Evolutionary conservation across 1,284 basidiomycete species (phyloP), one percentile per base, ranked within the genome.

Genomic region (Sanghuangporus baumii): DNA sequence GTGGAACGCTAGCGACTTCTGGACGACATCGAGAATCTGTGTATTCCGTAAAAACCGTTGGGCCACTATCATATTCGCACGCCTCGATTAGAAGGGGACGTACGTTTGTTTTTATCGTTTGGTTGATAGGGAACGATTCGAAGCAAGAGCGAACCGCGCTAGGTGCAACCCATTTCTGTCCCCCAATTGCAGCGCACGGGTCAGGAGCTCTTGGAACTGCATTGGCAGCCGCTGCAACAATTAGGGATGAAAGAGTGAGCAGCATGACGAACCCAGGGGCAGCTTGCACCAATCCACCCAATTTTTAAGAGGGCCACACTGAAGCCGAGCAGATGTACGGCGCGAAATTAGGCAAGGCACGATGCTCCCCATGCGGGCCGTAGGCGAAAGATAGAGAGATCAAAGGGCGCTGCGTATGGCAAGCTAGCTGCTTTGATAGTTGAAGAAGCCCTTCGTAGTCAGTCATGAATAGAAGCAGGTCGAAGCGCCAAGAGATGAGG

Each of bases 1-100:
- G 68, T 85, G 84, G 69, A 86, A 85, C 16, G 80, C 78, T 36
- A 85, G 73, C 0, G 83, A 83, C 71, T 81, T 84, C 70, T 80
- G 84, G 9, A 83, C 75, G 18, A 82, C 82, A 61, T 85, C 80
- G 57, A 85, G 75, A 59, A 82, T 77, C 83, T 83, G 63, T 2
- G 67, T 7, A 57, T 34, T 50, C 61, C 43, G 46, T 36, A 18
- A 66, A 65, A 57, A n/a, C 60, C 9, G 61, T 66, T 48, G 37
- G 59, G 56, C 34, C 61, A 31, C 18, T n/a, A 18, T 37, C 47
- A 7, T 9, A 26, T 31, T 11, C 16, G 23, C 40, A 40, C 4
- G 26, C 12, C 26, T 46, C n/a, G 46, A 18, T 31, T 7, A 59
- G 7, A 8, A 54, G 31, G 36, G 47, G 37, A 43, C 77, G 65